Evolutionary conservation across 495 filamentous ascomycete genomes (phyloP), one percentile per base, ranked within the genome.

Genomic region (Trichoderma asperelloides): DNA sequence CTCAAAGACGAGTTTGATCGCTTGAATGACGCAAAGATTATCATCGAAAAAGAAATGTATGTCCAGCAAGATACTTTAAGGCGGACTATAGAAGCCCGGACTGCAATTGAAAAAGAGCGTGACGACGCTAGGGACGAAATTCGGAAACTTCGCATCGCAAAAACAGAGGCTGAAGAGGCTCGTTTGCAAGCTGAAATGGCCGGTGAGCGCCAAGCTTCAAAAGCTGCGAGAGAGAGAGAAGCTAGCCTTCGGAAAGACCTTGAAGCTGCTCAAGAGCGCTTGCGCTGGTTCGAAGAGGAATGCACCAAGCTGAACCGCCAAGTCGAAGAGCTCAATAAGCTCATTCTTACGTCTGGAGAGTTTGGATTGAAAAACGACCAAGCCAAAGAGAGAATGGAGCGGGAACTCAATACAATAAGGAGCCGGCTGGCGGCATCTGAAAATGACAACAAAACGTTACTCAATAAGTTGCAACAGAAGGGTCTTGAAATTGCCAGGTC

Each of bases 391-490:
- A 89, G 96, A 8, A 80, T 96, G 7, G 94, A 97, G 73, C 84
- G 91, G 51, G 95, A 98, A 73, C 83, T 96, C n/a, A 89, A 92
- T 41, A 96, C 93, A 1, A 85, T 97, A 47, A 96, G 94, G 72
- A 93, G 94, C 67, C 88, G 95, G 37, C 82, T 98, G 63, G 86
- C 89, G 15, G 95, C 95, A 37, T 98, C 95, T 0, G 95, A 98
- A 72, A 97, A 98, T 72, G 95, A 98, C 77, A 98, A 98, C 71
- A 88, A 91, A n/a, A 88, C 93, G 43, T 81, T 98, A 0, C 82
- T 98, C 62, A 98, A 97, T 74, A 98, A 98, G 76, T 83, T 98
- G 13, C 95, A 98, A 70, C 94, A 97, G 72, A 98, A 98, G 83
- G 96, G 96, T 57, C 86, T 98, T 9, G 95, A 98, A 73, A 95